Evolutionary conservation across 225 moss, liverwort and hornwort species (phyloP), one percentile per base, ranked within the genome.

Genomic region (Physcomitrium patens): DNA sequence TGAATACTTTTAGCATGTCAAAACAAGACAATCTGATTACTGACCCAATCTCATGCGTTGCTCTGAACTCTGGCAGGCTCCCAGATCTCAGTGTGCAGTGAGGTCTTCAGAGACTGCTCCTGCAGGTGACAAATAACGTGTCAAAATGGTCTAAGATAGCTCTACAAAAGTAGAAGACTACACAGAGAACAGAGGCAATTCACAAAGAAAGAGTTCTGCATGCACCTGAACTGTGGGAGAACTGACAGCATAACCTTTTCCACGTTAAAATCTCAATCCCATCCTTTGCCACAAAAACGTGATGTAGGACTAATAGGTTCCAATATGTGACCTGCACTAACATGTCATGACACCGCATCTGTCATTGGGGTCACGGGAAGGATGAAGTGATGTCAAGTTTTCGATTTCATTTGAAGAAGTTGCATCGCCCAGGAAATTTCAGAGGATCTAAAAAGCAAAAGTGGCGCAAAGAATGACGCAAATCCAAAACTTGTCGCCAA

Each of bases 401-500:
- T 67, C 52, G 73, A 72, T 37, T 72, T 77, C 52, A 24, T 75
- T 13, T 65, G 82, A 70, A 83, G 56, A 63, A 96, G 84, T 60
- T 84, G 80, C 52, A 87, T 47, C n/a, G 89, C 84, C 83, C 89
- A 86, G 31, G 75, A 74, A 60, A 80, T 72, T 75, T 92, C 90
- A 17, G 86, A 79, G 22, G 46, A 43, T 65, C 67, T 77, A 15
- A 96, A 78, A 58, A 89, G 46, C n/a, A 89, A 59, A 27, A 94
- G 77, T 48, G 89, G 87, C 50, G 88, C 75, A 70, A 80, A 84
- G 72, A 87, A 96, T 9, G 86, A 75, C 60, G 79, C 69, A 20
- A 84, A 70, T 28, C 94, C 96, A 47, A 88, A 74, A 20, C 82
- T 73, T 74, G 87, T 85, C 26, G 92, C 92, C 13, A 87, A 44